These are phyloP conservation scores for Phytophthora kernoviae DNA, from an alignment of 352 stramenopile genomes.

Conservation along the genomic window DNA sequence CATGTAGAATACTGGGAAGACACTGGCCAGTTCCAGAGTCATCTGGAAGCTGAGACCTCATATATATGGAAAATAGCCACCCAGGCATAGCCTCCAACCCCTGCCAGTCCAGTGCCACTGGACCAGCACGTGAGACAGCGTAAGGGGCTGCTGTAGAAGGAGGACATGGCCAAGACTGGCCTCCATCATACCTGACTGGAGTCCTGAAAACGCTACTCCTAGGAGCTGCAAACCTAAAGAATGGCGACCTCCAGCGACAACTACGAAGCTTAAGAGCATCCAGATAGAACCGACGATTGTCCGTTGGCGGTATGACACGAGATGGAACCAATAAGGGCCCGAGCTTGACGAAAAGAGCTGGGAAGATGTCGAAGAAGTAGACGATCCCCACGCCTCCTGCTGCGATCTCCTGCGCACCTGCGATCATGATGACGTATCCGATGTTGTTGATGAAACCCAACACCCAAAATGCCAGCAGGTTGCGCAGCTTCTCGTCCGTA, in stretches of 20 bases:
- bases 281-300: conserved; percentile 70
- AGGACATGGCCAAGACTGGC: conserved; percentile 88
- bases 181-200: conserved; percentile 91
- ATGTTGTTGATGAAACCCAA: conserved; percentile 95
- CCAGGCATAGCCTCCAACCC: conserved; percentile 91
- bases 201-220: conserved; percentile 85
- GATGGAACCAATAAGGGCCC: conserved; percentile 94
- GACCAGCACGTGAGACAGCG: conserved; percentile 91
- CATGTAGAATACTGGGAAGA: conserved; percentile 74
- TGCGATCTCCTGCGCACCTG: conserved; percentile 91
- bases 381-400: conserved; percentile 91
- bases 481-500: conserved; percentile 47
- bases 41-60: conserved; percentile 68
- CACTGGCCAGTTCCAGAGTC: conserved; percentile 56
- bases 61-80: conserved; percentile 77
- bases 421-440: conserved; percentile 95
- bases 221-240: conserved; percentile 83
- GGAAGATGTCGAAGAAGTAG: conserved; percentile 93
- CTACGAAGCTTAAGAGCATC: conserved; percentile 85
- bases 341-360: conserved; percentile 88
- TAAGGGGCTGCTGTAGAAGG: conserved; percentile 75
- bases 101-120: conserved; percentile 92
- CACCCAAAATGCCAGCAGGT: conserved; percentile 89
- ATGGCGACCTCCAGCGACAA: conserved; percentile 62
- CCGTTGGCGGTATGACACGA: conserved; percentile 87